These are phyloP conservation scores for Tylopilus sp. DNA, from an alignment of 768 basidiomycete genomes.

Conservation along the genomic window DNA sequence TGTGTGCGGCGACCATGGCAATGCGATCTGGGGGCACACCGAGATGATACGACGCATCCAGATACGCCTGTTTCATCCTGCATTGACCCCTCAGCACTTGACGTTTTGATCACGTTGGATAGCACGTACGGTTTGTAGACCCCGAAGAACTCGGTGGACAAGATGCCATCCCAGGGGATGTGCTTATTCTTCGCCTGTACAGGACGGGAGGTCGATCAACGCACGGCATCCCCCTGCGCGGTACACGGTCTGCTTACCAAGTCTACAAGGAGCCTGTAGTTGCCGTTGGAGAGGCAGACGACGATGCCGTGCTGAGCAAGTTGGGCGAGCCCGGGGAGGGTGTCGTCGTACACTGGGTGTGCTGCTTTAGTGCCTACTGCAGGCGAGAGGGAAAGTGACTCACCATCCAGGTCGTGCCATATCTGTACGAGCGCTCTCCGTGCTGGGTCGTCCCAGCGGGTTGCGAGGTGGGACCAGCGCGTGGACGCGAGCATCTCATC, in stretches of 20 bases:
- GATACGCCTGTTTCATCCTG: constrained; percentile 47
- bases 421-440: constrained; percentile 43
- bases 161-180: constrained; percentile 61
- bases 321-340: constrained; percentile 42
- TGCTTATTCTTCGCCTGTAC: constrained; percentile 57
- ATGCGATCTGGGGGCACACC: constrained; percentile 40
- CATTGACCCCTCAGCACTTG: neutral
- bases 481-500: constrained; percentile 48
- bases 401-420: constrained; percentile 63
- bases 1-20: constrained; percentile 67
- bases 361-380: too few species aligned
- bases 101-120: neutral
- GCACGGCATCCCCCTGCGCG: too few species aligned
- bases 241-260: constrained; percentile 49
- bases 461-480: constrained; percentile 50
- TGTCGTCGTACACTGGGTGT: constrained; percentile 64
- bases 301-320: constrained; percentile 52
- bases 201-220: too few species aligned
- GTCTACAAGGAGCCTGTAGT: constrained; percentile 55
- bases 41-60: constrained; percentile 47
- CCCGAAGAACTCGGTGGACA: constrained; percentile 58
- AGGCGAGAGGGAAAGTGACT: too few species aligned
- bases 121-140: constrained; percentile 61
- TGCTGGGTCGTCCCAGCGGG: constrained; percentile 40
- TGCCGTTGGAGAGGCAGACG: constrained; percentile 61